Conservation (phyloP, 2,329 filamentous ascomycete species). For the Colletotrichum destructivum region DNA sequence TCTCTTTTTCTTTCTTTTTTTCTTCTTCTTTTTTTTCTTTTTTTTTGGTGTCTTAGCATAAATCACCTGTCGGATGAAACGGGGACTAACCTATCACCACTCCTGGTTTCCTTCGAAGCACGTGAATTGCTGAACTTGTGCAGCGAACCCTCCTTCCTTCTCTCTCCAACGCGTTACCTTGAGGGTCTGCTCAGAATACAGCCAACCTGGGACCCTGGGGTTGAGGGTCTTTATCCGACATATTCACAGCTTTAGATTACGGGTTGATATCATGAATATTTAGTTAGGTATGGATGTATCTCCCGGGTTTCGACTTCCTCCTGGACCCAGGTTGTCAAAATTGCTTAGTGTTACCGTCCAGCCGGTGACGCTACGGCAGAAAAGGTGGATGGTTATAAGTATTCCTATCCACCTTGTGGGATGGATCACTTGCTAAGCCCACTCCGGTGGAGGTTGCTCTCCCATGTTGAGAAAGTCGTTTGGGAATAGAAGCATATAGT, state of each 20-base stretch:
- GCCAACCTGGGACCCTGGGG: constrained; percentile 11
- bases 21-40: constrained; percentile 13
- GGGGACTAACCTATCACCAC: constrained; percentile 13
- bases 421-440: constrained; percentile 2
- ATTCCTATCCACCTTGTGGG: constrained; percentile 7
- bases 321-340: constrained; percentile 20
- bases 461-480: constrained; percentile 1
- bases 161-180: not conserved
- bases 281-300: not conserved
- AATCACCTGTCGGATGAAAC: constrained; percentile 22
- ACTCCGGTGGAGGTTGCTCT: constrained; percentile 4
- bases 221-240: constrained; percentile 7
- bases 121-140: not conserved
- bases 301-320: constrained; percentile 9
- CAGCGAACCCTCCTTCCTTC: not conserved
- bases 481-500: constrained; percentile 4
- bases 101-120: not conserved
- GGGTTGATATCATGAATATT: constrained; percentile 15
- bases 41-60: constrained; percentile 29
- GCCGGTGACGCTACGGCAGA: constrained; percentile 22
- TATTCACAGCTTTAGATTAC: constrained; percentile 31
- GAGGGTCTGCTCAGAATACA: not conserved
- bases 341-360: constrained; percentile 36
- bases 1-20: constrained; percentile 9
- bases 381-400: not conserved